phyloP scores from a whole-genome alignment of 805 yeast genomes.

The Saccharomycopsis sp. region DNA sequence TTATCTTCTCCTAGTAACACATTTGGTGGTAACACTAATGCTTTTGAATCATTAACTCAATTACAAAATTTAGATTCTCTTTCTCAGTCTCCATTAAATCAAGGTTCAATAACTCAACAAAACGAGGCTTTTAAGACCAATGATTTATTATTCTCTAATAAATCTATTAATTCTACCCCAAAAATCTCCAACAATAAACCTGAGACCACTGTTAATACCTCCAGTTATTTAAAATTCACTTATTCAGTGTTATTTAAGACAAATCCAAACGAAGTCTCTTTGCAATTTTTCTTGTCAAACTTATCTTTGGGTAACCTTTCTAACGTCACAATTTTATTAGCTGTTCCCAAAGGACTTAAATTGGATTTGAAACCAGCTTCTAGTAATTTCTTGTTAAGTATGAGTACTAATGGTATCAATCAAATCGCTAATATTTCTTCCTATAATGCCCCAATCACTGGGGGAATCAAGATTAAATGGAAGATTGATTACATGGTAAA shows the following conservation, averaged over 20 bases:
- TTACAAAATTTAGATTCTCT: slow-evolving; percentile 16
- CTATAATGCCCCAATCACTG: slow-evolving; percentile 27
- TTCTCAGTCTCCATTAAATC: slow-evolving; percentile 15
- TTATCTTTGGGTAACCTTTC: slow-evolving; percentile 30
- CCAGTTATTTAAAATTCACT: slow-evolving; percentile 39
- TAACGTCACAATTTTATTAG: slow-evolving; percentile 49
- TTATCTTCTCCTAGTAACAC: slow-evolving; percentile 12
- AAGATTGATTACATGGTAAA: slow-evolving; percentile 46
- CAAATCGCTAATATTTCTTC: slow-evolving; percentile 34
- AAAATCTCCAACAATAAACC: slow-evolving; percentile 19
- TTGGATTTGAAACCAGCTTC: slow-evolving; percentile 55
- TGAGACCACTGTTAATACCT: slow-evolving; percentile 30
- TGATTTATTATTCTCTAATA: slow-evolving; percentile 15
- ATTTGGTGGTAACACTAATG: slow-evolving; percentile 4
- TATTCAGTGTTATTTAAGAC: slow-evolving; percentile 31
- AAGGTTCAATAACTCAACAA: slow-evolving; percentile 18
- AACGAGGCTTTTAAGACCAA: slow-evolving; percentile 18
- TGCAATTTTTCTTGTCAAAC: slow-evolving; percentile 42
- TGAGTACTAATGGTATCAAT: slow-evolving; percentile 36
- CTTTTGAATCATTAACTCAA: slow-evolving; percentile 14
- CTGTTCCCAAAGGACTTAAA: slow-evolving; percentile 57
- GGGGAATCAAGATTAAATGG: slow-evolving; percentile 65
- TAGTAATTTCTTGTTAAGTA: slow-evolving; percentile 39
- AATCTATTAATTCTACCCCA: slow-evolving; percentile 13
- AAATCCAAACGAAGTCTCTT: slow-evolving; percentile 24